Base-by-base conservation (phyloP, 1,284 basidiomycete genomes). In the Sanghuangporus sanghuang region DNA sequence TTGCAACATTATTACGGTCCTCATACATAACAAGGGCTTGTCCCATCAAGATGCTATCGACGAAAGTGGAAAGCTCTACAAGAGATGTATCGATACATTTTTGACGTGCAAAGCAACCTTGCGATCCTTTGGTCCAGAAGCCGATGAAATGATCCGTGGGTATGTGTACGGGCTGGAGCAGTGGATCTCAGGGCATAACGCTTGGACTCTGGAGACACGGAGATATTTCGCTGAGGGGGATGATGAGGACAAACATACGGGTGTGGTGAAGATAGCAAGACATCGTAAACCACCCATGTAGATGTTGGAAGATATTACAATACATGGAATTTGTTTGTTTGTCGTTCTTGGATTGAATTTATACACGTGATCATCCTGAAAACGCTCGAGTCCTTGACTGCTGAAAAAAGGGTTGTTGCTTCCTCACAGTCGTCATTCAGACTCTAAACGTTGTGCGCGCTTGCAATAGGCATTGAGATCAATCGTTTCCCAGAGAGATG, bases 1-100 rank as follows among this genome's bases (percentile, higher is more conserved):
- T 54, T 86, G 59, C 46, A 89, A 89, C 69, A 77, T 86, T 67
- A 77, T 89, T 49, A 85, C 85, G 2, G 84, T 89, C 39, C 78
- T 87, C 56, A 86, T 87, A 84, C 75, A 81, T 64, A 78, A 81
- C 56, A 78, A 79, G 59, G 69, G 73, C 27, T 72, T 82, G 59
- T 74, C 77, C 62, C 73, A 87, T 21, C 87, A 89, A 72, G 77
- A 78, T n/a, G 82, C 86, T 3, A 77, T 81, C 39, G 82, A 89
- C 70, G 75, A 79, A 67, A 79, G 85, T 67, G 85, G 32, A 16
- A 35, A 54, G 5, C 12, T 36, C 2, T 54, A 54, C 53, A 85
- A 11, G 72, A 74, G 82, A 68, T 87, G 80, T 72, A 73, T 78
- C 62, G 73, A 73, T 79, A 76, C 86, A 44, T 79, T 85, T 71